Percentiles rank a stretch among this genome's conserved stretches.
Evolutionary conservation across 2,329 filamentous ascomycete genomes (phyloP).

Genomic region (Zasmidium citrigriseum): DNA sequence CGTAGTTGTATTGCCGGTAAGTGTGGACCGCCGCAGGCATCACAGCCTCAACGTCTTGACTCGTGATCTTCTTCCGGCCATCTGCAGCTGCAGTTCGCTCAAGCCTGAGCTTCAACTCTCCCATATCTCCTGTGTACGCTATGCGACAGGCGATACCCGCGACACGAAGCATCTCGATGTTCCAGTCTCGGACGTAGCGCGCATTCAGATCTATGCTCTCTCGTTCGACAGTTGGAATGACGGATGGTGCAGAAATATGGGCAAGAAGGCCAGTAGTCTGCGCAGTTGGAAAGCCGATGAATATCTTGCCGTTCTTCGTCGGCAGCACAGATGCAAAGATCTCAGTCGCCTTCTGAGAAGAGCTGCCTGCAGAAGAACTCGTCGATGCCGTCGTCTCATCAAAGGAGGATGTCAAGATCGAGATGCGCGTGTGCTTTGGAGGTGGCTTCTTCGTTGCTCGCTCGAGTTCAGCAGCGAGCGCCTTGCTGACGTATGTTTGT

Average conservation of each 20-base stretch:
- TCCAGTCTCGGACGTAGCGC: conserved; percentile 92
- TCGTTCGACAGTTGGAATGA: conserved; percentile 95
- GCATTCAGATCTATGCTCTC: conserved; percentile 97
- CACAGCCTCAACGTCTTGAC: conserved; percentile 65
- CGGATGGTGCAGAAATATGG: conserved; percentile 91
- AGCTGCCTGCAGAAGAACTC: conserved; percentile 50
- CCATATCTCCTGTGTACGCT: conserved; percentile 86
- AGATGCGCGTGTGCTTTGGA: conserved; percentile 80
- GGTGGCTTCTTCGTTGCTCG: conserved; percentile 96
- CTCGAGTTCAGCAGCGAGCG: conserved; percentile 82
- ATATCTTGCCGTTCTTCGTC: conserved; percentile 85
- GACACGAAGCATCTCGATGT: conserved; percentile 86
- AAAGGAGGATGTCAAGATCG: conserved; percentile 88
- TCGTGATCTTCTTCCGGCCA: conserved; percentile 52
- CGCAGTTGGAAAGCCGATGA: conserved; percentile 96
- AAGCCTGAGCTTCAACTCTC: conserved; percentile 61
- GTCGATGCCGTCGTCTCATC: conserved; percentile 73
- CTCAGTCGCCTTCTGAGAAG: conserved; percentile 63
- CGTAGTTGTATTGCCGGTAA: conserved; percentile 83
- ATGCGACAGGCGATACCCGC: conserved; percentile 88
- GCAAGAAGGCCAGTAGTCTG: conserved; percentile 93
- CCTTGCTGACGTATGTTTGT: conserved; percentile 69
- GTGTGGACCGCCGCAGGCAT: conserved; percentile 80
- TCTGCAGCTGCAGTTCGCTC: conserved; percentile 40
- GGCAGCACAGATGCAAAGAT: conserved; percentile 90